Evolutionary conservation across 345 rosid genomes (phyloP).

Genomic region (Stellera chamaejasme): DNA sequence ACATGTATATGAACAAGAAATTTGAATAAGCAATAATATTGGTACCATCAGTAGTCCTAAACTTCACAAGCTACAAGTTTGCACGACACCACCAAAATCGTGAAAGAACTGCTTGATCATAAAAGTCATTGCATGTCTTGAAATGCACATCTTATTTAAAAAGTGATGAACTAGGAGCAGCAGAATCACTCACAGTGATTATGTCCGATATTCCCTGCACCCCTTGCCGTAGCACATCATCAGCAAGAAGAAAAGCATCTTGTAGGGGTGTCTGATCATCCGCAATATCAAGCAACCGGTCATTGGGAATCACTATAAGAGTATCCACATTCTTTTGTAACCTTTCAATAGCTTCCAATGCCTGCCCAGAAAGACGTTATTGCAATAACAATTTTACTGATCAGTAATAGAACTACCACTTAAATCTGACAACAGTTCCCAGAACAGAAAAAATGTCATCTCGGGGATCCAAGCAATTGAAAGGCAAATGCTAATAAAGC

Average conservation of each 20-base stretch:
- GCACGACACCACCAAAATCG: background rate
- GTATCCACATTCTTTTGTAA: constrained; percentile 94
- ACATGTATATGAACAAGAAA: background rate
- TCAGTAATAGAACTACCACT: background rate
- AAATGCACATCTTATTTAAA: background rate
- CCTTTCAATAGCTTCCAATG: constrained; percentile 91
- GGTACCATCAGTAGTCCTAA: background rate
- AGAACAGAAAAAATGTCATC: too few relatives aligned
- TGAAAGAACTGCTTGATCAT: background rate
- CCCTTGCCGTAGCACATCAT: constrained; percentile 97
- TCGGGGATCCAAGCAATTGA: too few relatives aligned
- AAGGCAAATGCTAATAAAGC: too few relatives aligned
- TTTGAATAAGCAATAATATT: background rate
- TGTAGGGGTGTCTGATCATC: constrained; percentile 97
- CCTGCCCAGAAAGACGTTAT: constrained; percentile 38
- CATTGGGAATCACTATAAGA: constrained; percentile 94
- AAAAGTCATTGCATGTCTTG: background rate
- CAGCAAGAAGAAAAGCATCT: constrained; percentile 98
- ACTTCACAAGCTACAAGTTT: background rate
- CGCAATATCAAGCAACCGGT: constrained; percentile 90
- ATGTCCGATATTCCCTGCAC: constrained; percentile 99
- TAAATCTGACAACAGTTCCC: background rate
- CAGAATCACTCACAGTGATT: constrained; percentile 59
- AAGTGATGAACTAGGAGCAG: background rate
- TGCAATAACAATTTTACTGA: background rate